Conservation (phyloP, 2,329 filamentous ascomycete species). For the Boeremia lycopersici region DNA sequence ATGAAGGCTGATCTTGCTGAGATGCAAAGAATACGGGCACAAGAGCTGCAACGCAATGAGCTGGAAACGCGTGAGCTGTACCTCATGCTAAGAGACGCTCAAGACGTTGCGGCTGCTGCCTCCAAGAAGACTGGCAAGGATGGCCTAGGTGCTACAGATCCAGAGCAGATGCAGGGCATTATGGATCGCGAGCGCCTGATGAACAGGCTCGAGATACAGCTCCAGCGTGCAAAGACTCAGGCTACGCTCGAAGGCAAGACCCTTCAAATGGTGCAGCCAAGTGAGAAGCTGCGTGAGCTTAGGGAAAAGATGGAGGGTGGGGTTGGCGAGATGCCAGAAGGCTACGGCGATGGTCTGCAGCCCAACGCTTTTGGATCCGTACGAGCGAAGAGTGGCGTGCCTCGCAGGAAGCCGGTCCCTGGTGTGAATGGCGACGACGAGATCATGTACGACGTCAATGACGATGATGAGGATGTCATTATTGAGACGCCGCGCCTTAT, state of each 20-base stretch:
- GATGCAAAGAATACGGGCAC: conserved; percentile 81
- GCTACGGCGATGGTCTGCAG: conserved; percentile 60
- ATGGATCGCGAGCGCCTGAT: conserved; percentile 91
- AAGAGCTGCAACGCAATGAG: conserved; percentile 93
- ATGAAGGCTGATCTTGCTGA: conserved; percentile 90
- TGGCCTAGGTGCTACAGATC: conserved; percentile 66
- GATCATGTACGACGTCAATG: conserved; percentile 41
- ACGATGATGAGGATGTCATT: conserved; percentile 65
- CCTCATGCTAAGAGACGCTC: conserved; percentile 96
- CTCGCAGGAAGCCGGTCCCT: conserved; percentile 47
- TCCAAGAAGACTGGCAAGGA: conserved; percentile 65
- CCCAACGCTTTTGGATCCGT: conserved; percentile 68
- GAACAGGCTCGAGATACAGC: conserved; percentile 90
- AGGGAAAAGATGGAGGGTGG: conserved; percentile 89
- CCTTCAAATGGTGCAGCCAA: conserved; percentile 78
- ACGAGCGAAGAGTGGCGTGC: conserved; percentile 50
- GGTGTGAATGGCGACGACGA: conserved; percentile 47
- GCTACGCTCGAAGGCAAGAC: conserved; percentile 94
- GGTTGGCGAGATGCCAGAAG: conserved; percentile 53
- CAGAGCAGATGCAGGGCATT: conserved; percentile 85
- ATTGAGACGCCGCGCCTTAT: conserved; percentile 82
- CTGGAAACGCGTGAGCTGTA: conserved; percentile 95
- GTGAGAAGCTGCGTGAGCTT: conserved; percentile 87
- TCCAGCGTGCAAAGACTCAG: conserved; percentile 96
- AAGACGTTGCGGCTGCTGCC: conserved; percentile 91